phyloP scores from a whole-genome alignment of 2,329 filamentous ascomycete genomes.

The Periglandula ipomoeae region DNA sequence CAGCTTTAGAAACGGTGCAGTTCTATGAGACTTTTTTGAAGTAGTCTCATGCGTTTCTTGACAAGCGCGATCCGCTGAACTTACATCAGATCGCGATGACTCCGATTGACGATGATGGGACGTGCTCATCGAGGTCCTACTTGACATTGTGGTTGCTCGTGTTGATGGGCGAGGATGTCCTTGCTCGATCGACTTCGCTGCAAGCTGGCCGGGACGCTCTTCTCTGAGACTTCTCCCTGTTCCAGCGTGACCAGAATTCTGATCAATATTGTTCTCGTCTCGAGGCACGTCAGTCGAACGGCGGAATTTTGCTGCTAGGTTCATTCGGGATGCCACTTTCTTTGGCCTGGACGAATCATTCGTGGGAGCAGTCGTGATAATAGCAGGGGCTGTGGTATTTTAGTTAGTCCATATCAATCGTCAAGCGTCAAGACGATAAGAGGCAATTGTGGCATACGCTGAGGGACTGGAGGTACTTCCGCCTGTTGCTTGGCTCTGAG shows the following conservation, averaged over 20 bases:
- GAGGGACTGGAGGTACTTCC: constrained; percentile 48
- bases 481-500: constrained; percentile 62
- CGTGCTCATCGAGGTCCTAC: constrained; percentile 38
- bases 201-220: constrained; percentile 21
- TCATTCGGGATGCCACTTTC: constrained; percentile 48
- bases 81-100: constrained; percentile 83
- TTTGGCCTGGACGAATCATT: constrained; percentile 46
- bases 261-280: constrained; percentile 13
- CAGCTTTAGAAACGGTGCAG: constrained; percentile 71
- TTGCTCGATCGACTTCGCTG: constrained; percentile 48
- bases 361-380: constrained; percentile 89
- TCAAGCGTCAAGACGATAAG: neutral
- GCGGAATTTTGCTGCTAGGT: constrained; percentile 42
- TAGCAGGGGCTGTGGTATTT: constrained; percentile 48
- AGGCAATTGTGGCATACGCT: constrained; percentile 34
- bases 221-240: constrained; percentile 8
- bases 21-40: constrained; percentile 49
- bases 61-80: constrained; percentile 57
- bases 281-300: constrained; percentile 39
- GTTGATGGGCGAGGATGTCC: constrained; percentile 21
- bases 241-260: neutral
- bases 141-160: constrained; percentile 18
- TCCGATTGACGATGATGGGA: constrained; percentile 46
- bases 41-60: constrained; percentile 52
- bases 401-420: neutral